Evolutionary conservation across 805 yeast genomes (phyloP), one percentile per base, ranked within the genome.

Genomic region (Scheffersomyces spartinae): DNA sequence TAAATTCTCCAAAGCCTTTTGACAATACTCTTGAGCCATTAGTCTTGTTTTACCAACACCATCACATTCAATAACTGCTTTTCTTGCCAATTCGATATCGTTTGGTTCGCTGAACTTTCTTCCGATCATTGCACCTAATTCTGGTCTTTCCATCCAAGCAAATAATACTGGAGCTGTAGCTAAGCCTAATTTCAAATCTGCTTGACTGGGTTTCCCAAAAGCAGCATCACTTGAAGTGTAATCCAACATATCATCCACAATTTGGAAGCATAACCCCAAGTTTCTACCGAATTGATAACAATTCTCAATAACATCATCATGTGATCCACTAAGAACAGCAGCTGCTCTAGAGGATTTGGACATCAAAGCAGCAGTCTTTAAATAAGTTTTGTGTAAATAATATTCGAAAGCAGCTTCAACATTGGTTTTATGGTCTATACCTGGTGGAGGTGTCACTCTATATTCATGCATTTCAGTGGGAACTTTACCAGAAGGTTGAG

Each of bases 111-210:
- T 63, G 51, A 91, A 91, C 50, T 88, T 84, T 32, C 97, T 70
- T 13, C 72, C 73, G 39, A 91, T 85, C 42, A 88, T 52, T 18
- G 71, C 74, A 3, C 96, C 97, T 24, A 91, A 62, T 30, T 76
- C 79, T 0, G 95, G 94, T 41, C 71, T 74, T 42, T 78, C 71
- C 42, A 71, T 74, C 98, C 98, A 91, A 1, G 98, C 97, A 52
- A 68, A 91, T 28, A 91, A 58, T 3, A 88, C 85, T 1, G 98
- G 98, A 0, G 96, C 97, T 1, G 98, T 91, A 2, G 97, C 97
- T 39, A 91, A 66, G 0, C 98, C 98, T 22, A 91, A 62, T 49
- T 86, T 74, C 39, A 91, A 64, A 55, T 91, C 98, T 4, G 95
- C 96, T 40, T 91, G 94, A 6, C 94, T 77, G 3, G 98, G 97